phyloP scores from a whole-genome alignment of 2,329 filamentous ascomycete species.

The Coniochaeta hoffmannii region DNA sequence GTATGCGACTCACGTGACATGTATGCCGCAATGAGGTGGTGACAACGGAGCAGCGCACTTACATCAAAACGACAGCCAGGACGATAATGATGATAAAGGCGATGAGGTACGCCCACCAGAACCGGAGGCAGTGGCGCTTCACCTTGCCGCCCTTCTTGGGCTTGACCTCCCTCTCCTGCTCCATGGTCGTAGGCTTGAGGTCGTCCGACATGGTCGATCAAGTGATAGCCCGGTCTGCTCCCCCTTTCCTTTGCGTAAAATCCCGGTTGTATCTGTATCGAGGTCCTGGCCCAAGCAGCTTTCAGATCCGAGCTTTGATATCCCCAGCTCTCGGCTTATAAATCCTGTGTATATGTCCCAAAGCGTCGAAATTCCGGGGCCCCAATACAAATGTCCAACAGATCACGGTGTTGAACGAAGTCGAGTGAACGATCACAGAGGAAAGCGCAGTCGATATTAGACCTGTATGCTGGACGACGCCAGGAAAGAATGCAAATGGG shows the following conservation, averaged over 20 bases:
- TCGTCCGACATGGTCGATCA: conserved; percentile 9
- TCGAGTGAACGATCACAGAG: not conserved
- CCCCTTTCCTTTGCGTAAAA: not conserved
- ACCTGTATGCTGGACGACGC: not conserved
- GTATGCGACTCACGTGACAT: not conserved
- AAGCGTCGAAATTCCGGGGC: not conserved
- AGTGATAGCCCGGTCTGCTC: not conserved
- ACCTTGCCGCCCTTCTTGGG: conserved; percentile 8
- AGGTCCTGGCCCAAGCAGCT: not conserved
- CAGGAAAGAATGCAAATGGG: not conserved
- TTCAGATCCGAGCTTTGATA: not conserved
- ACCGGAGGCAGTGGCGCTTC: conserved; percentile 40
- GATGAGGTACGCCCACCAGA: conserved; percentile 56
- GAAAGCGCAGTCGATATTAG: not conserved
- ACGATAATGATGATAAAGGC: conserved; percentile 40
- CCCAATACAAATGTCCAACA: not conserved
- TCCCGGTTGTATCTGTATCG: not conserved
- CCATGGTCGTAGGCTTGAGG: conserved; percentile 19
- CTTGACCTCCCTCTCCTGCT: conserved; percentile 23
- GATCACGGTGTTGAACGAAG: not conserved
- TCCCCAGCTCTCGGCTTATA: not conserved
- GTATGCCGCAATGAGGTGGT: too few relatives aligned
- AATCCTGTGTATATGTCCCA: not conserved
- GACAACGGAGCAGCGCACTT: conserved; percentile 25
- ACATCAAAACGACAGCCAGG: conserved; percentile 53